Evolutionary conservation across 2,329 filamentous ascomycete species (phyloP).

Genomic region (Sporothrix sp.): DNA sequence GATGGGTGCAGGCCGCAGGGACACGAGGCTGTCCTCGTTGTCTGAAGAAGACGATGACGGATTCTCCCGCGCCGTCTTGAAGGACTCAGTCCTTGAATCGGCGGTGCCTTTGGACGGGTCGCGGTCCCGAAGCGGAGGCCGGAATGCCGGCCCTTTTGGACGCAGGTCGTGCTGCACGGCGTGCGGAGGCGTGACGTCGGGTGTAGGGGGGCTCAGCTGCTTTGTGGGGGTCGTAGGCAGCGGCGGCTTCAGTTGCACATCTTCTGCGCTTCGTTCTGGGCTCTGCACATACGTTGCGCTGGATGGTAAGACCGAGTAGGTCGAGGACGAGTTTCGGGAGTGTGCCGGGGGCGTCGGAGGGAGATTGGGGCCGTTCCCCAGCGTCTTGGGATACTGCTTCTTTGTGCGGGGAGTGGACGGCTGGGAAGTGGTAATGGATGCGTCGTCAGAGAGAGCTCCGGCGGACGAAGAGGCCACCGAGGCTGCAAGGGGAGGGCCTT

Average conservation of each 20-base stretch:
- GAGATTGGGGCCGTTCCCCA: conserved; percentile 38
- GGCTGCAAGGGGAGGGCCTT: conserved; percentile 15
- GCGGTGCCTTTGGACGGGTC: conserved; percentile 42
- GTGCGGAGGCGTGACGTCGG: conserved; percentile 64
- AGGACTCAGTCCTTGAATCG: conserved; percentile 59
- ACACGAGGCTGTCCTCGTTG: conserved; percentile 46
- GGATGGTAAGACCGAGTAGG: conserved; percentile 34
- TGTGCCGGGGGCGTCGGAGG: conserved; percentile 56
- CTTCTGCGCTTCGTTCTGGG: conserved; percentile 30
- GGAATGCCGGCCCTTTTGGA: conserved; percentile 30
- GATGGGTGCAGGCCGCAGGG: conserved; percentile 27
- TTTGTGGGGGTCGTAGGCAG: conserved; percentile 47
- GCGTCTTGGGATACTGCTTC: conserved; percentile 33
- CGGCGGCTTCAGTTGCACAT: conserved; percentile 32
- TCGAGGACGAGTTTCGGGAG: conserved; percentile 47
- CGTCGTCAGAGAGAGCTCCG: conserved; percentile 18
- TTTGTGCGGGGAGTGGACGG: conserved; percentile 30
- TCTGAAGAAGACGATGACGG: conserved; percentile 41
- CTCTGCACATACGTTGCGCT: conserved; percentile 32
- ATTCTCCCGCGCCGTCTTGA: conserved; percentile 60
- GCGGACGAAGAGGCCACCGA: conserved; percentile 19
- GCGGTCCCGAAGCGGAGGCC: conserved; percentile 40
- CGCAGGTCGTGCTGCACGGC: conserved; percentile 26
- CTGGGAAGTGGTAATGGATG: conserved; percentile 23
- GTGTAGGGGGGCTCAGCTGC: conserved; percentile 61